Evolutionary conservation across 2,329 filamentous ascomycete genomes (phyloP).

Genomic region (Fusarium neocosmosporiellum): DNA sequence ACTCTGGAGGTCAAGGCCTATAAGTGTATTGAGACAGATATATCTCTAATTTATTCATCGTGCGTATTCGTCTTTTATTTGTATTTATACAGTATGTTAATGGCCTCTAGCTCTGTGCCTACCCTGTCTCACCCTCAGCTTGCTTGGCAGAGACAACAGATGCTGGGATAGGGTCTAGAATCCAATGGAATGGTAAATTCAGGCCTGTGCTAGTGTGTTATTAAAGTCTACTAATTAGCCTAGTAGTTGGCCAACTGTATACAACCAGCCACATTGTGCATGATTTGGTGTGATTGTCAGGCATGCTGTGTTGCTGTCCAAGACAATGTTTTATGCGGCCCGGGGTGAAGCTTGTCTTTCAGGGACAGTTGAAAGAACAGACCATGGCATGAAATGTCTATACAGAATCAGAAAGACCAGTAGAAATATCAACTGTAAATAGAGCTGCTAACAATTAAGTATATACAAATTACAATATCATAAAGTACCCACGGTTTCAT

Average conservation of each 20-base stretch:
- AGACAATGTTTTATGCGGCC: constrained; percentile 19
- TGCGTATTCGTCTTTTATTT: background rate
- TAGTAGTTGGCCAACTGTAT: background rate
- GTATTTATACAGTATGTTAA: background rate
- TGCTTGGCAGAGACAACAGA: background rate
- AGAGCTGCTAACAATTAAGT: background rate
- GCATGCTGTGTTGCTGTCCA: background rate
- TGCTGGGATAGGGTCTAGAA: background rate
- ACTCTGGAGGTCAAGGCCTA: background rate
- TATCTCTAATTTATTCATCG: too few species aligned
- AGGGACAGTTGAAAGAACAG: background rate
- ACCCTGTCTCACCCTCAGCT: background rate
- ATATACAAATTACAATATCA: background rate
- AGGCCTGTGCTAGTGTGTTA: background rate
- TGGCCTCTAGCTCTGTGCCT: background rate
- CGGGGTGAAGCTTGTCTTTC: background rate
- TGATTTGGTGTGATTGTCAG: background rate
- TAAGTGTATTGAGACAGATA: background rate
- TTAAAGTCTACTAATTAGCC: background rate
- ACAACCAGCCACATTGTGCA: background rate
- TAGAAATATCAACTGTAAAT: background rate
- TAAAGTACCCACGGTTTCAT: background rate
- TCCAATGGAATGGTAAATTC: background rate
- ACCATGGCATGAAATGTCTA: background rate
- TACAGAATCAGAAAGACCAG: background rate